Evolutionary conservation across 768 basidiomycete species (phyloP).

Genomic region (Astraeus odoratus): DNA sequence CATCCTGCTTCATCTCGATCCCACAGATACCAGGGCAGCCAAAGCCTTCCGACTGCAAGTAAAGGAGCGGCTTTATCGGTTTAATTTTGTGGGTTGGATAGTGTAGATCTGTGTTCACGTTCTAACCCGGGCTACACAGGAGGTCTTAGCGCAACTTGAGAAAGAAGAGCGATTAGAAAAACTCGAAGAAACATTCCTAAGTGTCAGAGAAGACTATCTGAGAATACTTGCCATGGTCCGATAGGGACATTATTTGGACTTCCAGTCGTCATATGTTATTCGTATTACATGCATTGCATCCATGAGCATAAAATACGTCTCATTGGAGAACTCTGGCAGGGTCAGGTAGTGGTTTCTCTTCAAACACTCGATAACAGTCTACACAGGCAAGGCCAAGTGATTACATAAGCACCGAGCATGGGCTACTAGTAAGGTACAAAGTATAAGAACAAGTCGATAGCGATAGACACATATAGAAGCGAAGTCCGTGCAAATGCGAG

Average conservation of each 20-base stretch:
- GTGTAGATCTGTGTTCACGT: not conserved
- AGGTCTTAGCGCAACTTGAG: conserved; percentile 82
- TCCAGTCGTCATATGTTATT: not conserved
- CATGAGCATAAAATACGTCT: conserved; percentile 5
- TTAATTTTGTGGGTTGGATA: conserved; percentile 76
- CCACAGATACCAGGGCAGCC: conserved; percentile 43
- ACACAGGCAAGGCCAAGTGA: too few species aligned
- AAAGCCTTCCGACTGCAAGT: conserved; percentile 82
- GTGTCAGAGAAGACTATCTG: conserved; percentile 77
- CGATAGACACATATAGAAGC: conserved; percentile 13
- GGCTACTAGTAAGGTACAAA: not conserved
- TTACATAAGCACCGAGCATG: too few species aligned
- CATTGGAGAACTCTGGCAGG: too few species aligned
- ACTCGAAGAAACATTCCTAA: conserved; percentile 88
- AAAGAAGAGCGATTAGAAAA: conserved; percentile 83
- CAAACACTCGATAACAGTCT: too few species aligned
- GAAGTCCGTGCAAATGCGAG: conserved; percentile 7
- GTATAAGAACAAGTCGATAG: conserved; percentile 2
- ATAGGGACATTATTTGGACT: not conserved
- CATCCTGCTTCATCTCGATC: conserved; percentile 63
- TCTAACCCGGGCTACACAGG: conserved; percentile 37
- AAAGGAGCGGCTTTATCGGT: conserved; percentile 90
- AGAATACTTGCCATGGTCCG: conserved; percentile 59
- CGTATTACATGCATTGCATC: not conserved
- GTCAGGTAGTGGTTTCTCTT: too few species aligned